phyloP scores from a whole-genome alignment of 116 monocot species.

The Posidonia oceanica region DNA sequence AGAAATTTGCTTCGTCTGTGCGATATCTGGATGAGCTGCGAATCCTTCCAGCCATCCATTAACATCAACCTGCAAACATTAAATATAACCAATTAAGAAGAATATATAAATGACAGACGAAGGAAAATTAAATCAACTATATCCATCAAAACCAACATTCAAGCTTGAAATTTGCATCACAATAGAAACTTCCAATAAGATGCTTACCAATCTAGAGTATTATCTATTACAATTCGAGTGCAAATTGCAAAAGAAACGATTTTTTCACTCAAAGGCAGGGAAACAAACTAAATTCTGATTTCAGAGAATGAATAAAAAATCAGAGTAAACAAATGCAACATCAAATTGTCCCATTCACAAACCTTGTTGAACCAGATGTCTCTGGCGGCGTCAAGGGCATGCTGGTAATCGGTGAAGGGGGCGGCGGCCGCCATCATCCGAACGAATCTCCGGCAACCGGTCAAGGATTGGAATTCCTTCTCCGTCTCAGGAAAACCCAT shows the following conservation, averaged over 20 bases:
- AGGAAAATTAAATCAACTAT: background rate
- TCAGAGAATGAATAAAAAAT: background rate
- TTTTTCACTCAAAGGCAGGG: too few relatives aligned
- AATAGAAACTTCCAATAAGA: background rate
- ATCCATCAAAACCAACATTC: background rate
- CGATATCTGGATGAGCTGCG: constrained; percentile 83
- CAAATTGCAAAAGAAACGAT: too few relatives aligned
- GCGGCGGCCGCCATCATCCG: constrained; percentile 48
- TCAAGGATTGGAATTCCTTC: constrained; percentile 41
- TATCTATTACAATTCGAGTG: too few relatives aligned
- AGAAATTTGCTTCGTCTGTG: constrained; percentile 32
- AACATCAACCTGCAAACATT: constrained; percentile 51
- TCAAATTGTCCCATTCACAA: background rate
- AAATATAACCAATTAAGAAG: background rate
- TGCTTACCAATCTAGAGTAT: background rate
- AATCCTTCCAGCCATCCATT: constrained; percentile 86
- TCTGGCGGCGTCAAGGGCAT: constrained; percentile 48
- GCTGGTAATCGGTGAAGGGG: constrained; percentile 57
- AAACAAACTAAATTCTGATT: background rate
- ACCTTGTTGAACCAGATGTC: constrained; percentile 75
- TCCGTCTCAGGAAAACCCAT: constrained; percentile 6
- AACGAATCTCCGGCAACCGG: constrained; percentile 56
- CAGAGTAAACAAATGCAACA: background rate
- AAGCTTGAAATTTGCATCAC: background rate
- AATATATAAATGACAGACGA: background rate